These are phyloP conservation scores for Boletus tomentosulus DNA, from an alignment of 768 basidiomycete genomes.

Conservation along the genomic window DNA sequence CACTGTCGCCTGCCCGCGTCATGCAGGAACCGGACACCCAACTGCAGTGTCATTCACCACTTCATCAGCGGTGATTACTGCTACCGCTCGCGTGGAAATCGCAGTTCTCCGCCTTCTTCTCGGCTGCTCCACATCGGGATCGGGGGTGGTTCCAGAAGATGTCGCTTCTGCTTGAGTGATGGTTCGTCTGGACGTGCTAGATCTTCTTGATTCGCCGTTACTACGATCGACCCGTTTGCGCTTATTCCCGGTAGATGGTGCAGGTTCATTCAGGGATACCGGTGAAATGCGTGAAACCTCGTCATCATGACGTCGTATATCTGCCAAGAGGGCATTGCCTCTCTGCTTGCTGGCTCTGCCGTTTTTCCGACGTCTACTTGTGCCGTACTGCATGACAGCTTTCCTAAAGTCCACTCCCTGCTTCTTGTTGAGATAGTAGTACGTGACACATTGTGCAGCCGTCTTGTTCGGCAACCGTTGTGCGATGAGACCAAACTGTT, in stretches of 20 bases:
- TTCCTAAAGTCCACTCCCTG: constrained; percentile 79
- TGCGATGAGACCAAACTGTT: constrained; percentile 94
- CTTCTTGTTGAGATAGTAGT: constrained; percentile 95
- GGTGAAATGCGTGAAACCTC: constrained; percentile 29
- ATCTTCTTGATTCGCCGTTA: constrained; percentile 34
- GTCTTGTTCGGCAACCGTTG: constrained; percentile 79
- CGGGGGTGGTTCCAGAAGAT: constrained; percentile 49
- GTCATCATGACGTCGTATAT: constrained; percentile 76
- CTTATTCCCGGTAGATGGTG: constrained; percentile 33
- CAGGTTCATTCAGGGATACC: constrained; percentile 17
- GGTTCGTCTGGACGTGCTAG: constrained; percentile 36
- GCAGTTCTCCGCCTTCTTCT: constrained; percentile 39
- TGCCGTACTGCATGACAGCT: constrained; percentile 61
- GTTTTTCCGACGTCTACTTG: constrained; percentile 58
- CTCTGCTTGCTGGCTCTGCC: constrained; percentile 68
- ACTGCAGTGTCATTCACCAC: constrained; percentile 30
- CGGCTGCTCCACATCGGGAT: constrained; percentile 62
- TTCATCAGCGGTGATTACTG: constrained; percentile 30
- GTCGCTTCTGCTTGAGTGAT: constrained; percentile 46
- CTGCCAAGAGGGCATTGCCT: constrained; percentile 75
- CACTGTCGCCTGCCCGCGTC: constrained; percentile 1
- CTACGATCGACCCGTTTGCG: constrained; percentile 36
- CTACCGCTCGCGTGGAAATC: constrained; percentile 24
- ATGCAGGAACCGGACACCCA: constrained; percentile 26
- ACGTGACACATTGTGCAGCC: constrained; percentile 82